Evolutionary conservation across 176 grass and related monocot species (phyloP).

Genomic region (Musa itinerans): DNA sequence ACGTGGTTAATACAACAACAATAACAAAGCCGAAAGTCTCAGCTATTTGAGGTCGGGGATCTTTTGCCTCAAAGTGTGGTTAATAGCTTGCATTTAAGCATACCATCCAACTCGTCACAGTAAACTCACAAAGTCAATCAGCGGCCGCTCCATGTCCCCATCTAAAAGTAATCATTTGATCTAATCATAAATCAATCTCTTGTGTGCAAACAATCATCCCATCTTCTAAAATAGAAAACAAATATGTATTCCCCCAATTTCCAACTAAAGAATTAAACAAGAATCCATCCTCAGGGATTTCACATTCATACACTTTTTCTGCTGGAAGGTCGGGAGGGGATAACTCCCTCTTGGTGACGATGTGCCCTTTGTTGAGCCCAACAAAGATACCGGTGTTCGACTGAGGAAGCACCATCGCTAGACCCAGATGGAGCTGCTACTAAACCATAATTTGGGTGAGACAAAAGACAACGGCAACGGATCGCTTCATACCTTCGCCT

Average conservation of each 20-base stretch:
- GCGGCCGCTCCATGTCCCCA: no score
- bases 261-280: neutral
- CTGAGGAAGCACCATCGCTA: neutral
- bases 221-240: neutral
- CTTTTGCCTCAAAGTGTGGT: no score
- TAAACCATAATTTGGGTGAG: no score
- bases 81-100: no score
- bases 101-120: no score
- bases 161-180: no score
- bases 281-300: neutral
- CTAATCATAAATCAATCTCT: no score
- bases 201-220: no score
- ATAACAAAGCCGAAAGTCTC: no score
- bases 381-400: conserved; percentile 1
- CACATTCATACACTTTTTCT: neutral
- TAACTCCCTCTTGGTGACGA: neutral
- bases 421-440: neutral
- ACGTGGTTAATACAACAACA: no score
- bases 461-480: neutral
- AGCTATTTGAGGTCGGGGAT: no score
- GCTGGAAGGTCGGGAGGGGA: neutral
- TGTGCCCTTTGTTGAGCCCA: conserved; percentile 6
- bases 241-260: neutral
- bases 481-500: neutral
- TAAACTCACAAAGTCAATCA: no score